A percentile compares a stretch with the other conserved stretches of the same genome.
These are phyloP conservation scores for Coniosporium tulheliwenetii DNA, from an alignment of 2,329 filamentous ascomycete genomes.

Conservation along the genomic window DNA sequence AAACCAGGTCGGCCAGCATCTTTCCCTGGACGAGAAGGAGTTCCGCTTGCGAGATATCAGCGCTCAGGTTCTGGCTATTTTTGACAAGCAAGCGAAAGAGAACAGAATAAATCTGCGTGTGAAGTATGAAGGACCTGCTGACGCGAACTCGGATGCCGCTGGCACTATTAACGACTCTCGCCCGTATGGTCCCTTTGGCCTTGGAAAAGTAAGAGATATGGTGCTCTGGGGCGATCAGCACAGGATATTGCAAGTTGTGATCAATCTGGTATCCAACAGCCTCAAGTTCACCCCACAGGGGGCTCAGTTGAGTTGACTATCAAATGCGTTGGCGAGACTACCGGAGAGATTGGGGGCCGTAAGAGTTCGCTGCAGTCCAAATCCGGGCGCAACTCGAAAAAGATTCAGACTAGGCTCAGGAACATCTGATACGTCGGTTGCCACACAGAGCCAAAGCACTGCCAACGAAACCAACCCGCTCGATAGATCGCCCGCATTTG, in stretches of 20 bases:
- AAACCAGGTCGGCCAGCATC: slow-evolving; percentile 78
- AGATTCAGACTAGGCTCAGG: slow-evolving; percentile 1
- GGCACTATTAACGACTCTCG: slow-evolving; percentile 6
- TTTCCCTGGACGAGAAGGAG: slow-evolving; percentile 69
- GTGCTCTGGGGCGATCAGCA: slow-evolving; percentile 87
- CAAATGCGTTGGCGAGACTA: slow-evolving; percentile 50
- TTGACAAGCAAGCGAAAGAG: slow-evolving; percentile 78
- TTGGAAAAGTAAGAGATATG: slow-evolving; percentile 66
- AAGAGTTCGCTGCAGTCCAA: slow-evolving; percentile 29
- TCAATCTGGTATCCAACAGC: slow-evolving; percentile 83
- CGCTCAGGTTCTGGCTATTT: slow-evolving; percentile 70
- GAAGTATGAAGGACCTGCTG: slow-evolving; percentile 44
- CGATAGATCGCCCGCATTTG: slow-evolving; percentile 20
- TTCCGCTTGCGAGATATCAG: slow-evolving; percentile 74
- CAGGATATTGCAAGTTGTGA: slow-evolving; percentile 80
- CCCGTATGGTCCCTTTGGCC: slow-evolving; percentile 38
- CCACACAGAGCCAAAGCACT: slow-evolving; percentile 17
- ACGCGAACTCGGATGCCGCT: slow-evolving; percentile 19
- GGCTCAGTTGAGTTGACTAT: slow-evolving; percentile 66
- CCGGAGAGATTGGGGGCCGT: slow-evolving; percentile 18
- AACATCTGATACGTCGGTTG: not conserved
- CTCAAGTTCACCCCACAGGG: slow-evolving; percentile 75
- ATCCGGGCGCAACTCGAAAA: slow-evolving; percentile 12
- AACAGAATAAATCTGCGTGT: slow-evolving; percentile 60
- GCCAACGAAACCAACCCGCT: slow-evolving; percentile 28